Percentiles rank a stretch among this genome's conserved stretches.
These are phyloP conservation scores for Albatrellus sp. DNA, from an alignment of 1,284 basidiomycete genomes.

Conservation along the genomic window DNA sequence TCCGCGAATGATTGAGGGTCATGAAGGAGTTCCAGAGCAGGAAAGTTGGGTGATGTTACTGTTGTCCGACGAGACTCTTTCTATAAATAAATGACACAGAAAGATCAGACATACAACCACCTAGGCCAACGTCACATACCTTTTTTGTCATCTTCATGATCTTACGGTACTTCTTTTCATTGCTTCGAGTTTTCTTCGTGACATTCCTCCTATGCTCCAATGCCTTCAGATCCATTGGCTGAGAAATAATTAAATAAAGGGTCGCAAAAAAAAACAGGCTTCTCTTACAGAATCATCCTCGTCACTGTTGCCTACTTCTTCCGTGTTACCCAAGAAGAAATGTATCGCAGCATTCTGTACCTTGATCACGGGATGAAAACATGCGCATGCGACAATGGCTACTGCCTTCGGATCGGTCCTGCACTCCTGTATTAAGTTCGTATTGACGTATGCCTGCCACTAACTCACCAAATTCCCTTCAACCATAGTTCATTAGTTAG, in stretches of 20 bases:
- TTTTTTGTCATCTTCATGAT: conserved; percentile 60
- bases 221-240: conserved; percentile 57
- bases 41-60: conserved; percentile 62
- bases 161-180: conserved; percentile 68
- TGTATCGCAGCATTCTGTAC: conserved; percentile 95
- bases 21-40: conserved; percentile 86
- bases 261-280: conserved; percentile 8
- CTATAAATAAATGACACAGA: too few species aligned
- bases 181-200: conserved; percentile 80
- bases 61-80: conserved; percentile 12
- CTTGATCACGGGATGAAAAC: conserved; percentile 89
- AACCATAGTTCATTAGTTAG: conserved; percentile 92
- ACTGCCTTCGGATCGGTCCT: conserved; percentile 92
- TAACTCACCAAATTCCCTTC: conserved; percentile 74
- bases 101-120: too few species aligned
- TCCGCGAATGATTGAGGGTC: conserved; percentile 96
- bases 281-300: conserved; percentile 58
- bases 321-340: conserved; percentile 87
- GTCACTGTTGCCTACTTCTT: conserved; percentile 59
- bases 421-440: conserved; percentile 1
- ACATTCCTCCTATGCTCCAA: conserved; percentile 78
- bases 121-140: conserved; percentile 19
- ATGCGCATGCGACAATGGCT: conserved; percentile 84
- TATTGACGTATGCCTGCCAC: not conserved
- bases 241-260: conserved; percentile 1